Conservation (phyloP, 2,329 filamentous ascomycete species). For the Aspergillus calidoustus region DNA sequence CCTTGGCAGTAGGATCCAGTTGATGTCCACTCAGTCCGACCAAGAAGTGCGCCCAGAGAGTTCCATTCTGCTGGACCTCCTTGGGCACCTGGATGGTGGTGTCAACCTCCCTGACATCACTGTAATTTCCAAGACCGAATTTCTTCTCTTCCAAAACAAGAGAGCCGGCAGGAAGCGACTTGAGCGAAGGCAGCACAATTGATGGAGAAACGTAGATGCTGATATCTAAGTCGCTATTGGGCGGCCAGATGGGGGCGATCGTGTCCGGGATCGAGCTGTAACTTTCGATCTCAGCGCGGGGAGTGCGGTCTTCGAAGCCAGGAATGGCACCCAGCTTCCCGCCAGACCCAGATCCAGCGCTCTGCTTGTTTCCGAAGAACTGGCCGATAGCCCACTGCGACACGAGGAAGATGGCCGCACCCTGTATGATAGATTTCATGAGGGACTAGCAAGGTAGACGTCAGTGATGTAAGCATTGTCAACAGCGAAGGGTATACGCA, state of each 20-base stretch:
- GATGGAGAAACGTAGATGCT: conserved; percentile 81
- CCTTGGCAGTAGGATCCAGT: conserved; percentile 73
- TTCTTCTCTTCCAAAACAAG: conserved; percentile 79
- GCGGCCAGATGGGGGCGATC: conserved; percentile 88
- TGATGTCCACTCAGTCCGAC: conserved; percentile 75
- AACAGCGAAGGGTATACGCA: conserved; percentile 27
- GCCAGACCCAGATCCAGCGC: conserved; percentile 27
- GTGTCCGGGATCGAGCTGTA: conserved; percentile 62
- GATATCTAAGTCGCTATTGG: conserved; percentile 78
- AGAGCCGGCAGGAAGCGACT: conserved; percentile 66
- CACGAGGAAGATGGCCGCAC: conserved; percentile 63
- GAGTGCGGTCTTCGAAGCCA: conserved; percentile 68
- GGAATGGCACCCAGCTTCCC: conserved; percentile 55
- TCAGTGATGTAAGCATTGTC: conserved; percentile 25
- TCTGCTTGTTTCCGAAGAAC: conserved; percentile 52
- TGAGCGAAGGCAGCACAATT: conserved; percentile 67
- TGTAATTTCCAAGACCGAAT: conserved; percentile 78
- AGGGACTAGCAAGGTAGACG: conserved; percentile 39
- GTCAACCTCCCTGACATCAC: conserved; percentile 76
- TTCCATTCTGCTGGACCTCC: conserved; percentile 86
- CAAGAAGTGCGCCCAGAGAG: conserved; percentile 93
- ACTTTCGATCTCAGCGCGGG: conserved; percentile 42
- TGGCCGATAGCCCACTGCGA: conserved; percentile 62
- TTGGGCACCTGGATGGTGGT: conserved; percentile 77
- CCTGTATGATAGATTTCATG: conserved; percentile 55